These are phyloP conservation scores for Coniferiporia sulphurascens DNA, from an alignment of 1,284 basidiomycete species.

Conservation along the genomic window DNA sequence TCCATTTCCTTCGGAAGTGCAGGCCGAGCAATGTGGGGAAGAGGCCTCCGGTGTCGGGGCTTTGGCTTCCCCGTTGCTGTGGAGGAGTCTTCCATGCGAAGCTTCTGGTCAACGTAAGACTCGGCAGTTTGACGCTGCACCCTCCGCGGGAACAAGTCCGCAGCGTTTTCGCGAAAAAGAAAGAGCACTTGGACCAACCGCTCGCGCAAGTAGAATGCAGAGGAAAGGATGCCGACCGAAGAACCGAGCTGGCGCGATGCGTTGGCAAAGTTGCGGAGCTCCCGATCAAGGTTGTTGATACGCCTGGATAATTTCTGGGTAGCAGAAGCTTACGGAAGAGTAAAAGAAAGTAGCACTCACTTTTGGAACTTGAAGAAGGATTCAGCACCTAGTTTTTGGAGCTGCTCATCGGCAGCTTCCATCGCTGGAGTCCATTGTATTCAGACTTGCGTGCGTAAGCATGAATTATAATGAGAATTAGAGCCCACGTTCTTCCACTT, in stretches of 20 bases:
- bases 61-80: slow-evolving; percentile 22
- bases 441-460: neutral
- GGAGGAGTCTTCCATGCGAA: slow-evolving; percentile 33
- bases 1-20: slow-evolving; percentile 47
- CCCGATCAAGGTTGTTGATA: slow-evolving; percentile 58
- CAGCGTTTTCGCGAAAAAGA: slow-evolving; percentile 66
- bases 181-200: slow-evolving; percentile 59
- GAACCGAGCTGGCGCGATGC: slow-evolving; percentile 68
- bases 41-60: slow-evolving; percentile 25
- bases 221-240: slow-evolving; percentile 67
- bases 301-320: slow-evolving; percentile 33
- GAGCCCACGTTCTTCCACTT: slow-evolving; percentile 17
- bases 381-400: slow-evolving; percentile 59
- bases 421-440: slow-evolving; percentile 8
- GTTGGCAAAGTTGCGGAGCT: slow-evolving; percentile 69
- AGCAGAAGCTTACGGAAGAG: neutral
- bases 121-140: slow-evolving; percentile 44
- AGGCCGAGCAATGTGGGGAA: slow-evolving; percentile 47
- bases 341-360: slow-evolving; percentile 29
- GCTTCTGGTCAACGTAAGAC: slow-evolving; percentile 32
- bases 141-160: slow-evolving; percentile 64
- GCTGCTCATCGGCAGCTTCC: slow-evolving; percentile 64
- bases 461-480: neutral
- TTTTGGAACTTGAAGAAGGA: slow-evolving; percentile 56
- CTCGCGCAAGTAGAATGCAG: slow-evolving; percentile 62